These are phyloP conservation scores for Boletus subparvulus DNA, from an alignment of 768 basidiomycete genomes.

Conservation along the genomic window DNA sequence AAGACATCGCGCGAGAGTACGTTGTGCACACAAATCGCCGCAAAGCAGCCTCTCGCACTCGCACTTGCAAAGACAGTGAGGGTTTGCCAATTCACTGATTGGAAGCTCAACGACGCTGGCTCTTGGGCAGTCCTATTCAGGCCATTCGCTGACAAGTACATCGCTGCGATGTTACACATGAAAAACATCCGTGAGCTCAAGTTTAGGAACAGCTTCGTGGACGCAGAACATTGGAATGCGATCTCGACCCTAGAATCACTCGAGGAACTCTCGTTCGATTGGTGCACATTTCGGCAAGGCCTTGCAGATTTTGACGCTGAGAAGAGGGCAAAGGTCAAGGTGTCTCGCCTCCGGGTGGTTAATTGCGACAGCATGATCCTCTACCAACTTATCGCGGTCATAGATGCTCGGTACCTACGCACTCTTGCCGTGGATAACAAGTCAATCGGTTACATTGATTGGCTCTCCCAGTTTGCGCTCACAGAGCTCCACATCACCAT, in stretches of 20 bases:
- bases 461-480: constrained; percentile 1
- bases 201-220: constrained; percentile 11
- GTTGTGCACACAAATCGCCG: constrained; percentile 32
- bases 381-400: not conserved
- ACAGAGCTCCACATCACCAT: not conserved
- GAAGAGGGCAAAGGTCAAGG: constrained; percentile 1
- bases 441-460: not conserved
- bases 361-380: not conserved
- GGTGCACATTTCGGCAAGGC: not conserved
- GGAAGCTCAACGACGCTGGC: not conserved
- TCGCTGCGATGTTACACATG: constrained; percentile 15
- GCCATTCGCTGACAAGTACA: not conserved
- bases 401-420: constrained; percentile 1
- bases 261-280: constrained; percentile 14
- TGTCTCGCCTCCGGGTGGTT: not conserved
- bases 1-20: not conserved
- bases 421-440: not conserved
- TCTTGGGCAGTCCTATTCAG: not conserved
- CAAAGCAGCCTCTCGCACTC: constrained; percentile 26
- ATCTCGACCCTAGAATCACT: constrained; percentile 14
- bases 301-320: not conserved
- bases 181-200: constrained; percentile 13
- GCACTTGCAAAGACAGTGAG: constrained; percentile 34
- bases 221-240: constrained; percentile 12
- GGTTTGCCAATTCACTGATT: constrained; percentile 12